Conservation (phyloP, 495 filamentous ascomycete genomes). For the Penicillium macrosclerotiorum region DNA sequence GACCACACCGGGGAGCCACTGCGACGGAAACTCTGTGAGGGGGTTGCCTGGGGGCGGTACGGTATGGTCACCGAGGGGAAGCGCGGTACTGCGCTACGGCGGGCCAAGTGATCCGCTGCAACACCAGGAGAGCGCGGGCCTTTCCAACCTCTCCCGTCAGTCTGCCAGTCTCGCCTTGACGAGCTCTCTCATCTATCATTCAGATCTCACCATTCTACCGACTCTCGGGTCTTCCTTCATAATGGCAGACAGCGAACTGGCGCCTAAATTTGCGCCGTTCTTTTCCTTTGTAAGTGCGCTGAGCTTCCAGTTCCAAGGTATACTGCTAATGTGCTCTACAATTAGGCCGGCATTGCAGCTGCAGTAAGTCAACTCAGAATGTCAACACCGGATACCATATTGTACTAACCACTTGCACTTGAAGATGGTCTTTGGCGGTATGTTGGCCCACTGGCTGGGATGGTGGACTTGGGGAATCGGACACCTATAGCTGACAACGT, state of each 20-base stretch:
- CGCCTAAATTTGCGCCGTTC: constrained; percentile 94
- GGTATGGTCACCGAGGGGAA: constrained; percentile 22
- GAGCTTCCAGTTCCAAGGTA: constrained; percentile 12
- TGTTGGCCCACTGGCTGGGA: constrained; percentile 33
- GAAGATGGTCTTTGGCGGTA: constrained; percentile 89
- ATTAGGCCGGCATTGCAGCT: constrained; percentile 74
- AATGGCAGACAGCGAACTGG: constrained; percentile 67
- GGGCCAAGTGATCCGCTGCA: constrained; percentile 23
- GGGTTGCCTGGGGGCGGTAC: background rate
- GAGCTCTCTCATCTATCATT: constrained; percentile 4
- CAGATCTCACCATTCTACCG: background rate
- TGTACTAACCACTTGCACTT: constrained; percentile 22
- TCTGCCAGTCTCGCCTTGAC: constrained; percentile 5
- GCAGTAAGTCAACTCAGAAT: constrained; percentile 69
- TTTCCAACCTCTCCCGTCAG: background rate
- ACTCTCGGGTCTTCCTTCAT: constrained; percentile 18
- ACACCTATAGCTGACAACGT: constrained; percentile 20
- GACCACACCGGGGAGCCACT: constrained; percentile 1
- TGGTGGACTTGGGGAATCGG: constrained; percentile 7
- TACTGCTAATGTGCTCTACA: constrained; percentile 34
- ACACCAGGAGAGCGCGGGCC: constrained; percentile 13
- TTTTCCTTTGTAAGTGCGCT: constrained; percentile 81
- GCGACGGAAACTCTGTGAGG: background rate
- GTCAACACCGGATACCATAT: constrained; percentile 1
- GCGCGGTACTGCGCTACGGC: constrained; percentile 19